phyloP scores from a whole-genome alignment of 2,329 filamentous ascomycete species.

The Fonsecaea erecta region DNA sequence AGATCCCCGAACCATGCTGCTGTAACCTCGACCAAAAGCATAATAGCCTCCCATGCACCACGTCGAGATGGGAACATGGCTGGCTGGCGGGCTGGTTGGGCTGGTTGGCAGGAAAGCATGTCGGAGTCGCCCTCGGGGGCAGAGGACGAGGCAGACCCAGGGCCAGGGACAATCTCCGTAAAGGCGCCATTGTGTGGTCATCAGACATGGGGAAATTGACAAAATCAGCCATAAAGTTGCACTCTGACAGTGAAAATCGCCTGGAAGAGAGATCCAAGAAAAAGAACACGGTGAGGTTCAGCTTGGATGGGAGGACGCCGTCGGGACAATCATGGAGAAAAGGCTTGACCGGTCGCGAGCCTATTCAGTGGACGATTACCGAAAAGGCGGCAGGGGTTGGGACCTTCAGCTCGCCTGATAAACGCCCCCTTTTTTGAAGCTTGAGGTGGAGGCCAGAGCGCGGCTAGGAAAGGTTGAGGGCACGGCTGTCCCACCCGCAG shows the following conservation, averaged over 20 bases:
- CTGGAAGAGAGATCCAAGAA: not conserved
- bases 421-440: conserved; percentile 18
- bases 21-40: conserved; percentile 9
- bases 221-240: conserved; percentile 11
- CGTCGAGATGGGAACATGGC: conserved; percentile 13
- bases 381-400: conserved; percentile 19
- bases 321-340: not conserved
- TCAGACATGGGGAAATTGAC: conserved; percentile 16
- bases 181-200: conserved; percentile 12
- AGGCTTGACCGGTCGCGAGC: not conserved
- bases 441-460: conserved; percentile 15
- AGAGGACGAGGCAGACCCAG: not conserved
- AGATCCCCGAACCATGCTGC: not conserved
- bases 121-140: conserved; percentile 6
- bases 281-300: conserved; percentile 8
- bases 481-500: conserved; percentile 10
- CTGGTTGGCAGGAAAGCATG: not conserved
- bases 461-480: conserved; percentile 10
- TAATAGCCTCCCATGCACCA: not conserved
- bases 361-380: conserved; percentile 26
- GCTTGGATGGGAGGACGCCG: conserved; percentile 18
- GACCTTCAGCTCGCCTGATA: conserved; percentile 26
- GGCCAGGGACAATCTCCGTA: conserved; percentile 2
- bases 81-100: conserved; percentile 14
- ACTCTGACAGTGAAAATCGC: not conserved